These are phyloP conservation scores for Camelina sativa DNA, from an alignment of 345 rosid species.

Conservation along the genomic window DNA sequence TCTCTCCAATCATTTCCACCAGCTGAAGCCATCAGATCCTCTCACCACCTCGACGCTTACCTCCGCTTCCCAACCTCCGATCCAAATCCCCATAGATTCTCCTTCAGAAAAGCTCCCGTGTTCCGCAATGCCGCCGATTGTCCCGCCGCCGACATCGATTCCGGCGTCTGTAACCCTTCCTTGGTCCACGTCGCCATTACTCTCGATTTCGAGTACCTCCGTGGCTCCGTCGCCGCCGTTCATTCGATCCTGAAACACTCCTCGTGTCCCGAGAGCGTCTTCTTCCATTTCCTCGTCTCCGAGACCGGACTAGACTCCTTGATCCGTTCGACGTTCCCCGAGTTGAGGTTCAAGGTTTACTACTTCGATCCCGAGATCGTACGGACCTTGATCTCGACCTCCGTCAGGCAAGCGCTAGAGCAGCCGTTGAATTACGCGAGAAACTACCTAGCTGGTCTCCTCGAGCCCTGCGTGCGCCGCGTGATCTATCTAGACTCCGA, in stretches of 20 bases:
- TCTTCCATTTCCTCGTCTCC: constrained; percentile 92
- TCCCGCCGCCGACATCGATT: constrained; percentile 46
- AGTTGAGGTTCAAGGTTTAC: constrained; percentile 84
- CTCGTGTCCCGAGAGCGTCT: constrained; percentile 74
- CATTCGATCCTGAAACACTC: constrained; percentile 84
- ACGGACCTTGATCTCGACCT: constrained; percentile 73
- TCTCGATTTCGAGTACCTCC: constrained; percentile 85
- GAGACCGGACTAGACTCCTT: constrained; percentile 65
- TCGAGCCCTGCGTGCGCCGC: constrained; percentile 83
- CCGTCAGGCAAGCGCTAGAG: constrained; percentile 92
- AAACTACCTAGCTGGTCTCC: constrained; percentile 78
- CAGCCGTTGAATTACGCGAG: constrained; percentile 96
- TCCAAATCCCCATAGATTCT: constrained; percentile 46
- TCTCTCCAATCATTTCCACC: constrained; percentile 90
- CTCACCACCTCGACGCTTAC: constrained; percentile 50
- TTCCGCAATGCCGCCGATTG: constrained; percentile 92
- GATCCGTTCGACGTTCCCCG: constrained; percentile 82
- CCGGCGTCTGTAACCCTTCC: constrained; percentile 75
- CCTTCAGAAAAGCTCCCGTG: constrained; percentile 62
- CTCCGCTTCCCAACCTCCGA: constrained; percentile 49
- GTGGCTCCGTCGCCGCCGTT: constrained; percentile 97
- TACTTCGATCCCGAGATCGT: constrained; percentile 83
- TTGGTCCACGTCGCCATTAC: constrained; percentile 89
- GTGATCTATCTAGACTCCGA: constrained; percentile 95
- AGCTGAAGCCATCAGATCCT: constrained; percentile 88